Evolutionary conservation across 441 rosid genomes (phyloP).

Genomic region (California macrophylla): DNA sequence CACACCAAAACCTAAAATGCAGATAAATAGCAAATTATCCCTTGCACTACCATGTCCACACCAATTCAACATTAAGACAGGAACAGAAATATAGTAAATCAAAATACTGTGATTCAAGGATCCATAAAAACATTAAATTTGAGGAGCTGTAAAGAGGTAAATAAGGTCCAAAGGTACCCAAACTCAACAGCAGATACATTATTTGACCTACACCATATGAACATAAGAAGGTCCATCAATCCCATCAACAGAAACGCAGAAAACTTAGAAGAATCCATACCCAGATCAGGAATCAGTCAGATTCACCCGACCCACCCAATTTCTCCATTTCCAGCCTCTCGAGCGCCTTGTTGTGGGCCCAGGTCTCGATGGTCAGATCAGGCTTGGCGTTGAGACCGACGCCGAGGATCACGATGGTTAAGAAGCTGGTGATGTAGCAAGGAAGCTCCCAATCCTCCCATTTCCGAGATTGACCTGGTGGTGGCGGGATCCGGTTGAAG

Average conservation of each 20-base stretch:
- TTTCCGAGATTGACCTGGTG: slow-evolving; percentile 73
- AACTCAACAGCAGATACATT: background rate
- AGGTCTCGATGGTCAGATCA: slow-evolving; percentile 86
- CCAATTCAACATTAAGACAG: background rate
- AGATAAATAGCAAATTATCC: background rate
- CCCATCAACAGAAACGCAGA: background rate
- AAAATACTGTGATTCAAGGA: background rate
- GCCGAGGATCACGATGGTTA: slow-evolving; percentile 76
- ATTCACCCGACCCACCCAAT: slow-evolving; percentile 23
- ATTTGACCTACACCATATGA: slow-evolving; percentile 13
- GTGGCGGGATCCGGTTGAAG: slow-evolving; percentile 56
- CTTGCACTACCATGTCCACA: background rate
- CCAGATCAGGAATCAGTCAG: slow-evolving; percentile 15
- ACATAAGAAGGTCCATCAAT: background rate
- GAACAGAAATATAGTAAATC: background rate
- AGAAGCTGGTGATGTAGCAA: slow-evolving; percentile 85
- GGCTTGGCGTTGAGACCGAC: slow-evolving; percentile 93
- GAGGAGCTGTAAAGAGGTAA: background rate
- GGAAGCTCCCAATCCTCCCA: slow-evolving; percentile 99
- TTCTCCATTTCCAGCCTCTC: slow-evolving; percentile 62
- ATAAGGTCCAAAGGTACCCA: background rate
- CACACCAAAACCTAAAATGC: background rate
- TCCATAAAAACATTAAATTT: background rate
- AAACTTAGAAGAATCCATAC: background rate
- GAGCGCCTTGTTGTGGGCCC: slow-evolving; percentile 88